phyloP scores from a whole-genome alignment of 2,329 filamentous ascomycete species.

The Aspergillus felis region DNA sequence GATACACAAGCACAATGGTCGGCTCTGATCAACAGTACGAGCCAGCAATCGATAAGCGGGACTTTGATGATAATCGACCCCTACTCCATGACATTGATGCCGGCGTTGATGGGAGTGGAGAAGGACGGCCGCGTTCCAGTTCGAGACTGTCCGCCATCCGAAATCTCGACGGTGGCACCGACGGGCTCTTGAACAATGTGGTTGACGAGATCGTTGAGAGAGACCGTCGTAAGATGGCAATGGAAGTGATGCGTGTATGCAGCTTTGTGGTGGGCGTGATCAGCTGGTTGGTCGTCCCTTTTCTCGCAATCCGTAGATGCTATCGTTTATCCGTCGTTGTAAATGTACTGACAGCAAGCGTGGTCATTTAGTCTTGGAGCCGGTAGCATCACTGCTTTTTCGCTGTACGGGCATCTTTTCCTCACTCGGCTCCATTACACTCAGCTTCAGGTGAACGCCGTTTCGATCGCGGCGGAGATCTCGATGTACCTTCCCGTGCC shows the following conservation, averaged over 20 bases:
- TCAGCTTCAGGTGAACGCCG: slow-evolving; percentile 86
- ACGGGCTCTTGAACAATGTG: slow-evolving; percentile 56
- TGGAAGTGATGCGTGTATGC: slow-evolving; percentile 49
- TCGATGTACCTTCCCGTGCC: slow-evolving; percentile 92
- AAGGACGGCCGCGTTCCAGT: slow-evolving; percentile 24
- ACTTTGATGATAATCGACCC: slow-evolving; percentile 44
- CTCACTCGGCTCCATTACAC: slow-evolving; percentile 81
- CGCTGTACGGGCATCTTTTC: slow-evolving; percentile 87
- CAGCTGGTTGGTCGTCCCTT: slow-evolving; percentile 45
- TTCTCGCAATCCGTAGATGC: not conserved
- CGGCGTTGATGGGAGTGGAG: slow-evolving; percentile 16
- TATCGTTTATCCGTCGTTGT: not conserved
- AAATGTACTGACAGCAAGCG: slow-evolving; percentile 3
- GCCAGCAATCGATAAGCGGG: slow-evolving; percentile 41
- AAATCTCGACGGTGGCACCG: slow-evolving; percentile 19
- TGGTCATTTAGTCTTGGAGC: slow-evolving; percentile 61
- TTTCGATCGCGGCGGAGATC: slow-evolving; percentile 81
- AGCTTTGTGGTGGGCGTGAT: slow-evolving; percentile 60
- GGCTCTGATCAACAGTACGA: slow-evolving; percentile 16
- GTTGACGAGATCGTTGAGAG: slow-evolving; percentile 58
- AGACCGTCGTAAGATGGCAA: slow-evolving; percentile 53
- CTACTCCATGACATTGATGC: slow-evolving; percentile 20
- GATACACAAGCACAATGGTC: slow-evolving; percentile 18
- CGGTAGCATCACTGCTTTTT: slow-evolving; percentile 89
- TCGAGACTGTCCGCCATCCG: slow-evolving; percentile 21